Evolutionary conservation across 2,329 filamentous ascomycete genomes (phyloP), one percentile per base, ranked within the genome.

Genomic region (Karstenula rhodostoma): DNA sequence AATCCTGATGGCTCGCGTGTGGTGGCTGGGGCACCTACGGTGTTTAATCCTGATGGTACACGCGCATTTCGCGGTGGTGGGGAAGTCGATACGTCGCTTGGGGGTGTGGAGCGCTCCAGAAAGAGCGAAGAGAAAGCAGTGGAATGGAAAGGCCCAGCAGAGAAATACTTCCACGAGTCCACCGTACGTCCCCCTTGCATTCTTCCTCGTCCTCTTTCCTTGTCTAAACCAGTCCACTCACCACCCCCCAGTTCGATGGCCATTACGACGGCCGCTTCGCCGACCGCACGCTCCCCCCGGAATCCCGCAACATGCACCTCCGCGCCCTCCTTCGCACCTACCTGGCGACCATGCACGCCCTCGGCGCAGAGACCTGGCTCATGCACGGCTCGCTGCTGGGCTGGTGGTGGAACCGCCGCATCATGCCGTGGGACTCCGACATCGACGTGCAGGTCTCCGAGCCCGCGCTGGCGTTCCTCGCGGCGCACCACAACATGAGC

Each of bases 341-440:
- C 66, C 78, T 87, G 2, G 74, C 78, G 1, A 85, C 84, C 6
- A 88, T 88, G 85, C 75, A 80, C 44, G 79, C 83, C 53, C 80
- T 88, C 33, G 83, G 84, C 15, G 82, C 83, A 4, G 83, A 87
- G 64, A 88, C 86, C 9, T 89, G 86, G 86, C 83, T 89, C 58
- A 87, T 88, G 84, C 86, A 89, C 65, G 86, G 86, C 13, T 84
- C 83, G 6, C 74, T 89, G 43, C 76, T 88, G 17, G 85, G 85
- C 37, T 88, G 86, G 86, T 88, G 84, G 82, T 89, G 86, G 86
- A 87, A 87, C 65, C 80, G 83, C 56, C 82, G 82, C 69, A 83
- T 87, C 67, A 81, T 89, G 74, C 86, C 86, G 2, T 88, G 86
- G 86, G 86, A 89, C 69, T 83, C 82, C 13, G 86, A 89, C 65